phyloP scores from a whole-genome alignment of 352 stramenopile species.

The Globisporangium barbulae region DNA sequence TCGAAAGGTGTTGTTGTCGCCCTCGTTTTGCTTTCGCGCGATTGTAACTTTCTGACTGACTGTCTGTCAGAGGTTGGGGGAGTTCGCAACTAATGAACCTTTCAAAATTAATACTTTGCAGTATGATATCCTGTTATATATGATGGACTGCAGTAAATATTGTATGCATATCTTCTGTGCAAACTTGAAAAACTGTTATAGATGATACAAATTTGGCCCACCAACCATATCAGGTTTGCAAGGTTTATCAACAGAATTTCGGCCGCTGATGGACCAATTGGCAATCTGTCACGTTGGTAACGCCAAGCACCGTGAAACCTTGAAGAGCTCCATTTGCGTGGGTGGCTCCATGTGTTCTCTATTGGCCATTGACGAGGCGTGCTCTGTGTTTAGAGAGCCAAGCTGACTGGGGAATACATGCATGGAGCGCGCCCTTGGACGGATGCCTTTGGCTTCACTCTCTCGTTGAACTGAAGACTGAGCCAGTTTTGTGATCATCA shows the following conservation, averaged over 20 bases:
- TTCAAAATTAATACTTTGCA: too few relatives aligned
- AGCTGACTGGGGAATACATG: too few relatives aligned
- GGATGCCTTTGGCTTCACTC: too few relatives aligned
- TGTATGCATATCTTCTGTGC: not conserved
- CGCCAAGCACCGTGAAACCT: not conserved
- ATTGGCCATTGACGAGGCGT: not conserved
- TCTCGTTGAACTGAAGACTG: too few relatives aligned
- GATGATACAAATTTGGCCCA: too few relatives aligned
- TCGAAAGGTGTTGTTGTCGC: not conserved
- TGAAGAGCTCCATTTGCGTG: constrained; percentile 2
- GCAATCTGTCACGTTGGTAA: constrained; percentile 2
- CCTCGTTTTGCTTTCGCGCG: constrained; percentile 4
- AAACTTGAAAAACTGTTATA: too few relatives aligned
- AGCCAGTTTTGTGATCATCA: too few relatives aligned
- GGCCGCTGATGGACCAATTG: not conserved
- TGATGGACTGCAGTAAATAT: not conserved
- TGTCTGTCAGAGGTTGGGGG: not conserved
- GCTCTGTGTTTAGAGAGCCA: too few relatives aligned
- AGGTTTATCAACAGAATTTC: not conserved
- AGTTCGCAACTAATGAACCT: too few relatives aligned
- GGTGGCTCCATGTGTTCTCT: not conserved
- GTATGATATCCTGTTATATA: too few relatives aligned
- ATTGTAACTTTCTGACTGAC: constrained; percentile 5
- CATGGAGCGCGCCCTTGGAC: too few relatives aligned
- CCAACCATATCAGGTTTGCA: too few relatives aligned